Percentiles rank a stretch among this genome's conserved stretches.
Conservation (phyloP, 2,329 filamentous ascomycete genomes). For the Paraconiothyrium sp. region DNA sequence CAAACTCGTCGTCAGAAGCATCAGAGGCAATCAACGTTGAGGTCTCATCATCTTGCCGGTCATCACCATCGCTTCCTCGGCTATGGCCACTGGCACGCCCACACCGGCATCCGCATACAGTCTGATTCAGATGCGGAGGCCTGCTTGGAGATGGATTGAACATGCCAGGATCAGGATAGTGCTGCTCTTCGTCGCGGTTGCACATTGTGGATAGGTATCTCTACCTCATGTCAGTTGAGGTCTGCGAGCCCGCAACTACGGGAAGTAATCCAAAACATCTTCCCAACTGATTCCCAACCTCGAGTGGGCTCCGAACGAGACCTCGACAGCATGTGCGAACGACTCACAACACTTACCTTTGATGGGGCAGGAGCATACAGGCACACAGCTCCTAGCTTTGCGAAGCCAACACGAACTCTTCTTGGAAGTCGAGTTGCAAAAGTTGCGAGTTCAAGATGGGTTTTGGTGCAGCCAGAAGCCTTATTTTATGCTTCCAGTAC, state of each 20-base stretch:
- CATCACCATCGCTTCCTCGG: constrained; percentile 19
- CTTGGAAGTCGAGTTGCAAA: neutral
- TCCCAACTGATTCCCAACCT: neutral
- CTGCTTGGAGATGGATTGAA: constrained; percentile 18
- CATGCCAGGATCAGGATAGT: constrained; percentile 16
- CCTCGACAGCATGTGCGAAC: too few relatives aligned
- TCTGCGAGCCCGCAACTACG: neutral
- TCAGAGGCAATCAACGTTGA: constrained; percentile 24
- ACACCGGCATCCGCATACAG: constrained; percentile 28
- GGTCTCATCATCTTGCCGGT: constrained; percentile 22
- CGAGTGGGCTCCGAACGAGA: too few relatives aligned
- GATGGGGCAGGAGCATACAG: too few relatives aligned
- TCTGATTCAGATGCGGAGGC: constrained; percentile 30
- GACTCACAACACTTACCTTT: too few relatives aligned
- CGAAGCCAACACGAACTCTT: neutral
- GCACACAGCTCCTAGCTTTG: too few relatives aligned
- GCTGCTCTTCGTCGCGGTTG: constrained; percentile 17
- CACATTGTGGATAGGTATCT: constrained; percentile 9
- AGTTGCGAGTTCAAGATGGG: too few relatives aligned
- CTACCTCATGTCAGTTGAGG: neutral
- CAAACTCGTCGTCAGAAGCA: constrained; percentile 1
- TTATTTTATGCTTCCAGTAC: neutral
- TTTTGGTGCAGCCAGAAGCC: neutral
- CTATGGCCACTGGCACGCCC: constrained; percentile 20
- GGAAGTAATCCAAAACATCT: neutral